A percentile compares a stretch with the other conserved stretches of the same genome.
Evolutionary conservation across 768 basidiomycete genomes (phyloP).

Genomic region (Trichaptum fuscoviolaceum): DNA sequence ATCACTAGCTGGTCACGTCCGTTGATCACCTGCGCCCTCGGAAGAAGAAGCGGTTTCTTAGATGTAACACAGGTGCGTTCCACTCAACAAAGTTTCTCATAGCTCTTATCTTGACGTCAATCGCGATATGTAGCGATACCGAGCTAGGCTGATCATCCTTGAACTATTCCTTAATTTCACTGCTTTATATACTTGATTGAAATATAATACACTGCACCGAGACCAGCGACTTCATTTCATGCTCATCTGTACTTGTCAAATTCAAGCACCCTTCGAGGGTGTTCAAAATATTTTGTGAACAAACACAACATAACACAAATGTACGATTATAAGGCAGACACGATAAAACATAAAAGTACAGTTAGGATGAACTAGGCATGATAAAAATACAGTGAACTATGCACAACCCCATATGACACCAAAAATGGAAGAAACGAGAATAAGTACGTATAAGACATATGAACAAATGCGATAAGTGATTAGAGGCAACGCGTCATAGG

Average conservation of each 20-base stretch:
- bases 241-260: too few relatives aligned
- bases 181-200: too few relatives aligned
- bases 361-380: background rate
- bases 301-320: background rate
- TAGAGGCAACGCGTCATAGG: slow-evolving; percentile 9
- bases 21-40: background rate
- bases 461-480: slow-evolving; percentile 8
- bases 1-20: background rate
- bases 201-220: too few relatives aligned
- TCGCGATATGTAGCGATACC: too few relatives aligned
- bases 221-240: too few relatives aligned
- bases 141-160: too few relatives aligned
- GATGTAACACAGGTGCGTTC: too few relatives aligned
- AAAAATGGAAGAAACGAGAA: slow-evolving; percentile 7
- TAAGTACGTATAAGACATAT: slow-evolving; percentile 4
- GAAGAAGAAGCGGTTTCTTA: background rate
- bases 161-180: too few relatives aligned
- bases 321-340: background rate
- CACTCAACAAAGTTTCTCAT: too few relatives aligned
- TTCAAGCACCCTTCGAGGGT: too few relatives aligned
- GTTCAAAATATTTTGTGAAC: background rate
- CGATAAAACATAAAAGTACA: background rate
- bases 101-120: too few relatives aligned
- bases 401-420: slow-evolving; percentile 11
- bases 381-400: slow-evolving; percentile 8